Evolutionary conservation across 805 yeast species (phyloP).

Genomic region (Cyberlindnera veronae): DNA sequence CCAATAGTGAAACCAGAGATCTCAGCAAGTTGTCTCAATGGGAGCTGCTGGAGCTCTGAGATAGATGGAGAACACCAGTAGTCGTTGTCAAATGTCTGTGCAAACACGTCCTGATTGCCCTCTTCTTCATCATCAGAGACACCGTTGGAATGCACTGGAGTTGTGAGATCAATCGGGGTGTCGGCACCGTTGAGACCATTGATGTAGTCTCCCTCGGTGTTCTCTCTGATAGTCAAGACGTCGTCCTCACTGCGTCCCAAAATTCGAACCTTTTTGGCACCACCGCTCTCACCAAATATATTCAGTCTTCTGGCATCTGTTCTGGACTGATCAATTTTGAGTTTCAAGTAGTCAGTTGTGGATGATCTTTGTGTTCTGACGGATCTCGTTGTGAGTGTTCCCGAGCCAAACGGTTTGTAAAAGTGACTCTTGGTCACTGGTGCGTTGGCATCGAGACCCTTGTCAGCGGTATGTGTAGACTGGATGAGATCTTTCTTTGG

Average conservation of each 20-base stretch:
- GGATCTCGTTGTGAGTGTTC: slow-evolving; percentile 22
- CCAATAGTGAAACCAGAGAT: slow-evolving; percentile 68
- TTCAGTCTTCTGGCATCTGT: slow-evolving; percentile 42
- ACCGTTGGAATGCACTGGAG: slow-evolving; percentile 3
- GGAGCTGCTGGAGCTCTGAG: slow-evolving; percentile 40
- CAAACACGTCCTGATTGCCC: slow-evolving; percentile 4
- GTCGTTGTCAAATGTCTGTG: slow-evolving; percentile 28
- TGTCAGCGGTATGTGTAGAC: slow-evolving; percentile 17
- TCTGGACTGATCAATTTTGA: slow-evolving; percentile 39
- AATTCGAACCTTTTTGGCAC: slow-evolving; percentile 27
- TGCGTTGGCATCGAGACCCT: slow-evolving; percentile 3
- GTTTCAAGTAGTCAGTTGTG: slow-evolving; percentile 26
- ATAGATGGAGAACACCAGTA: slow-evolving; percentile 76
- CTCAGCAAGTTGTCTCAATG: slow-evolving; percentile 45
- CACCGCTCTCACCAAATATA: slow-evolving; percentile 30
- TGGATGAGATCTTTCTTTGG: slow-evolving; percentile 28
- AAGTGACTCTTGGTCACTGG: slow-evolving; percentile 1
- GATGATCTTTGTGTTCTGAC: slow-evolving; percentile 25
- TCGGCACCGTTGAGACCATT: slow-evolving; percentile 2
- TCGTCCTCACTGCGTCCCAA: slow-evolving; percentile 20
- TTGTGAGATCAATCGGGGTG: neutral
- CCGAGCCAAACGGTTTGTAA: slow-evolving; percentile 12
- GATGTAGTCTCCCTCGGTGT: neutral
- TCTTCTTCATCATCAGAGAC: neutral
- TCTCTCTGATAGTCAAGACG: slow-evolving; percentile 2